Base-by-base conservation (phyloP, 2,329 filamentous ascomycete species). In the Chaetothyriales sp. region DNA sequence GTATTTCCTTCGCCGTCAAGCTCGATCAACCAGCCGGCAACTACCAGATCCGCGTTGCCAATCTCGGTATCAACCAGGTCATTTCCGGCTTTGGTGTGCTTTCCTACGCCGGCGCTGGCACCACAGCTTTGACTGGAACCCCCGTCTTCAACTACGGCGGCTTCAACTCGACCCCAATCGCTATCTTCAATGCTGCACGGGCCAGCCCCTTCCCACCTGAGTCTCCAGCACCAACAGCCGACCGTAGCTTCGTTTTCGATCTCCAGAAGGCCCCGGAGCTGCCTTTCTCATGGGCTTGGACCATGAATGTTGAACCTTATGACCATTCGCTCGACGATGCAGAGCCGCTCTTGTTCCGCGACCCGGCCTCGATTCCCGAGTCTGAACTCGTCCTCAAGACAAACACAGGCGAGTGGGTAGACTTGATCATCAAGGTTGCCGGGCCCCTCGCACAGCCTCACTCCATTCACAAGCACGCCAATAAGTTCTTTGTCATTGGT, bases 401-500 rank as follows among this genome's bases (percentile, higher is more conserved):
- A 6, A 59, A 56, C 20, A 68, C 72, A 51, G 63, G 66, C 55
- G 68, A 71, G 1, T 79, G 76, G 76, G 66, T 80, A 7, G 77
- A 80, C 58, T 59, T 79, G n/a, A 66, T 80, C 54, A 67, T 78
- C 52, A 63, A 70, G 26, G 64, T 73, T 1, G 60, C 63, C n/a
- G 60, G 60, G 1, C 63, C 64, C 2, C 65, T 73, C 5, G 74
- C 78, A 58, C 76, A 73, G 3, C 67, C 74, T 8, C 79, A 83
- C 52, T 75, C 77, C 0, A 75, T 83, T 48, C 79, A 83, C 69
- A 81, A 81, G 66, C 79, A 83, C 63, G 73, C 74, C 46, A 77
- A 74, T 58, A 79, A 78, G 60, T 77, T 75, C 65, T 81, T 71
- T 57, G 64, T 73, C 18, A 70, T 83, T 32, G 79, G 79, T 1